Percentiles rank a stretch among this genome's conserved stretches.
phyloP scores from a whole-genome alignment of 2,329 filamentous ascomycete genomes.

The Hymenoscyphus salicellus region DNA sequence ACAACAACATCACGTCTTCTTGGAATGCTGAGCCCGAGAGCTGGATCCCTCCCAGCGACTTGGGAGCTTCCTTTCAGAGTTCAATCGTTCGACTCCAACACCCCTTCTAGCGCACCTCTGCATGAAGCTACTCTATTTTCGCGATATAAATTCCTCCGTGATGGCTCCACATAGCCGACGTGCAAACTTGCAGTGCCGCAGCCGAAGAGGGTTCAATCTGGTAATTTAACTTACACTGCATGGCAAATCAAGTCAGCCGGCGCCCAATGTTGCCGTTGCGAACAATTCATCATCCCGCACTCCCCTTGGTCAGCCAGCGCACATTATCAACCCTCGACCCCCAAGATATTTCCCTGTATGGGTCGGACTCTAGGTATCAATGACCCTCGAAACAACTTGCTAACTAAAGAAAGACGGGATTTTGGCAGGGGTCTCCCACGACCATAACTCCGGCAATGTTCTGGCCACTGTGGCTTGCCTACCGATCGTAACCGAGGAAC shows the following conservation, averaged over 20 bases:
- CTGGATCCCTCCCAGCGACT: no score
- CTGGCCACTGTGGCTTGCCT: background rate
- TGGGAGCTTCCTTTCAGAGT: no score
- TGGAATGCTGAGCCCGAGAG: background rate
- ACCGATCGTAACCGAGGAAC: background rate
- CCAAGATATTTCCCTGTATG: background rate
- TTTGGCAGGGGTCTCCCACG: background rate
- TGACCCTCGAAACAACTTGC: background rate
- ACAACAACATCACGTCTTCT: background rate
- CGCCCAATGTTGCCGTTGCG: background rate
- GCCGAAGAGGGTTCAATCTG: slow-evolving; percentile 1
- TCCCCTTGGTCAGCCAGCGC: background rate
- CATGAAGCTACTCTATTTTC: background rate
- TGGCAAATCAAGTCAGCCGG: no score
- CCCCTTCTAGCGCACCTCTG: background rate
- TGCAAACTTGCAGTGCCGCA: background rate
- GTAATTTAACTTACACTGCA: background rate
- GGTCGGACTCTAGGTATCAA: background rate
- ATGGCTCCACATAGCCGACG: background rate
- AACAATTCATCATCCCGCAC: background rate
- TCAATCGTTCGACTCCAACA: no score
- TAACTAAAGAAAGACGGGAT: background rate
- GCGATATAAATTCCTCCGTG: background rate
- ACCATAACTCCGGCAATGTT: background rate
- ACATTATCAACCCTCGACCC: background rate